Evolutionary conservation across 2,329 filamentous ascomycete species (phyloP), one percentile per base, ranked within the genome.

Genomic region (Diaporthe capsici): DNA sequence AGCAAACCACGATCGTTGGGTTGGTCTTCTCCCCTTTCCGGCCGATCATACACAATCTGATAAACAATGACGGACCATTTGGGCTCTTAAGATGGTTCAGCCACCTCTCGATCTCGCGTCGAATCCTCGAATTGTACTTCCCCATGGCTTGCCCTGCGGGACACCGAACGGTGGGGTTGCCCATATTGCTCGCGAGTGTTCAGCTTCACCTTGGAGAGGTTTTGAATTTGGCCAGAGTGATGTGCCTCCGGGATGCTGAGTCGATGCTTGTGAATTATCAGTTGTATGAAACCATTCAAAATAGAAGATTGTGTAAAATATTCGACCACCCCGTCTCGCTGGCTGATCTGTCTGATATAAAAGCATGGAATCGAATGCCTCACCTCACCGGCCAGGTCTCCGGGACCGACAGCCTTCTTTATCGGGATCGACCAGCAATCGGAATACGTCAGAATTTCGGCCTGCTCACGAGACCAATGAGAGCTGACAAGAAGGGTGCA

Each of bases 391-490:
- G 17, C 2, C 25, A 31, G n/a, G n/a, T 42, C 13, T 42, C 37
- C n/a, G 37, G 37, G 10, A 17, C 37, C 49, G 61, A 7, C 15
- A 53, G 47, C 31, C 31, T 37, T 15, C n/a, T 61, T 53, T 49
- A 34, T 53, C 60, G 39, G 31, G 22, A 39, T 2, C 34, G 47
- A 39, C 13, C 31, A 68, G 47, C 31, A n/a, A 39, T 49, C n/a
- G 61, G 13, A 34, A 68, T 55, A 68, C 44, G 65, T 68, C 65
- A 68, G 65, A 68, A 68, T 28, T 39, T 68, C 47, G 65, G 34
- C 22, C 65, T 7, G 31, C 47, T 68, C 44, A 68, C 65, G 31
- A 51, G 65, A 51, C 49, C 44, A 47, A 22, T 53, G 4, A 13
- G 17, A 34, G 47, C 65, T 68, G 65, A 68, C 31, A 25, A 39